Evolutionary conservation across 345 rosid species (phyloP), one percentile per base, ranked within the genome.

Genomic region (Populus davidiana): DNA sequence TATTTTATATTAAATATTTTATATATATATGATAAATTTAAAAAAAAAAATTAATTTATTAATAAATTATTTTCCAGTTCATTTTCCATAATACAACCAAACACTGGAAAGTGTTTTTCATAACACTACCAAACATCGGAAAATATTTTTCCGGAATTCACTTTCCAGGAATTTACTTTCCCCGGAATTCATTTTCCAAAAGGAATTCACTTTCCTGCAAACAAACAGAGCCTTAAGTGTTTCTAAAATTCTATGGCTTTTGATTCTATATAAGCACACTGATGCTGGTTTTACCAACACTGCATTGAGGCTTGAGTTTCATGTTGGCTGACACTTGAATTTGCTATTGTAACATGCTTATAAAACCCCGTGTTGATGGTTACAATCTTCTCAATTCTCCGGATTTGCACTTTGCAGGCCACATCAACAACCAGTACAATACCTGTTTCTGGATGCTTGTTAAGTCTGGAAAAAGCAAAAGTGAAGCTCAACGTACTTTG

Each of bases 381-480:
- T 17, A 13, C 43, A 54, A 76, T 54, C 47, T 36, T 75, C 47
- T 52, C 4, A 31, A 11, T 5, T 12, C 38, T 80, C 67, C 41
- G 35, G 41, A 73, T 76, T 75, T 84, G 68, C 87, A 96, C 97
- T 77, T 75, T 84, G 68, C 87, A 96, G 98, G 98, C 82, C 98
- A 92, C 85, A 93, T 96, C 72, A 96, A 96, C 78, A 92, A 96
- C 83, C 97, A 92, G 85, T 93, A 93, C 76, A 96, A 93, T 79
- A 92, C 98, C 49, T 96, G 98, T 83, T 96, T 93, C 81, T 93
- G 99, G 98, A 90, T 83, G 87, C 96, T 93, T 76, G 94, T 96
- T 77, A 88, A 90, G 85, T 91, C 93, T 36, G 96, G 97, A 25
- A 91, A 89, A 80, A 88, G 86, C 82, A 93, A 90, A 87, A 86